Conservation (phyloP, 345 rosid genomes). For the Combretum micranthum region DNA sequence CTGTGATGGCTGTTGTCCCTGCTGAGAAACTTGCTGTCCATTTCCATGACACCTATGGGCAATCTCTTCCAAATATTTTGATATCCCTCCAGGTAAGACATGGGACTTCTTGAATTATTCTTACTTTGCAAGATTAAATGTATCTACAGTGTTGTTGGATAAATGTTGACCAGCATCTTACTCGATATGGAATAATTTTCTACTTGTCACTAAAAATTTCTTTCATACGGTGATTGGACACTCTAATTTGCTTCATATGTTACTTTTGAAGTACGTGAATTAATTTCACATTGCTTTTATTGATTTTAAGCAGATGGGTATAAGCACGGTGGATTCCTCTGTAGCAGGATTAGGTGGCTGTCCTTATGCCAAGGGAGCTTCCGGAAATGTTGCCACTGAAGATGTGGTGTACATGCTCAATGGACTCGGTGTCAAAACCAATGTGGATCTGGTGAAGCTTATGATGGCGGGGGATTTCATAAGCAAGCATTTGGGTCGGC, state of each 20-base stretch:
- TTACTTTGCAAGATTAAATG: background rate
- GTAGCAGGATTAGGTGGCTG: slow-evolving; percentile 73
- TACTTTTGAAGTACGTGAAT: too few relatives aligned
- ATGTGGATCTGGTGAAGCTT: slow-evolving; percentile 56
- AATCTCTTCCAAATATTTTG: slow-evolving; percentile 65
- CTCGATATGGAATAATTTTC: background rate
- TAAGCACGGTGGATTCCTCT: slow-evolving; percentile 58
- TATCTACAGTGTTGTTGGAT: background rate
- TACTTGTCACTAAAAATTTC: too few relatives aligned
- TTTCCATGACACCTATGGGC: slow-evolving; percentile 86
- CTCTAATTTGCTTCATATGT: background rate
- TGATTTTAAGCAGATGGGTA: slow-evolving; percentile 49
- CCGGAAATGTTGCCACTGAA: slow-evolving; percentile 74
- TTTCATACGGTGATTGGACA: too few relatives aligned
- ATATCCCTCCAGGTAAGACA: slow-evolving; percentile 60
- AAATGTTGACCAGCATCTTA: background rate
- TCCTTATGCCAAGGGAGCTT: slow-evolving; percentile 76
- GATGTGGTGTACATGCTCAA: slow-evolving; percentile 74
- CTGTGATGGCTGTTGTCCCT: slow-evolving; percentile 62
- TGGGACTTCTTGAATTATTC: background rate
- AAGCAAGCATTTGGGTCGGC: slow-evolving; percentile 47
- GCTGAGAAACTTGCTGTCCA: slow-evolving; percentile 64
- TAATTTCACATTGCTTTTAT: background rate
- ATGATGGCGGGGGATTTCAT: slow-evolving; percentile 59
- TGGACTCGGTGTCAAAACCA: slow-evolving; percentile 61